Conservation (phyloP, 257 asterid genomes). For the Echites panduratus region DNA sequence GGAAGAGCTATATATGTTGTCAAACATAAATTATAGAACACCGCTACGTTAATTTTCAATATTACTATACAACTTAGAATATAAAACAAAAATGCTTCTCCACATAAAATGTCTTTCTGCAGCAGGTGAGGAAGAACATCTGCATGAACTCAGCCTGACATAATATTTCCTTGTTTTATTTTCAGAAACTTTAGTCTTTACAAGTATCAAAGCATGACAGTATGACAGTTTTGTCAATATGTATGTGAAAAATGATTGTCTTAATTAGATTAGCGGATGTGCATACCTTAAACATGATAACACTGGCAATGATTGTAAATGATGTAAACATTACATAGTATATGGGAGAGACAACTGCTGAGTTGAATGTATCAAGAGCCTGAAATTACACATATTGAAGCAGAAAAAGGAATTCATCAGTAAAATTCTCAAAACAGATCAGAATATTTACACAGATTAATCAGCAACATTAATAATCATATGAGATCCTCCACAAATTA, state of each 20-base stretch:
- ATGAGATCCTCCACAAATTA: not conserved
- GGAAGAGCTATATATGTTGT: not conserved
- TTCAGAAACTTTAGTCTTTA: not conserved
- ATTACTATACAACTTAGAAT: no score
- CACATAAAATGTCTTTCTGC: not conserved
- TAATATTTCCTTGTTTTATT: not conserved
- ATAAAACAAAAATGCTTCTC: not conserved
- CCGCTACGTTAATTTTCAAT: no score
- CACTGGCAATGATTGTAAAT: constrained; percentile 34
- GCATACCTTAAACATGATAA: constrained; percentile 37
- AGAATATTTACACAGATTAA: not conserved
- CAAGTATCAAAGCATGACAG: not conserved
- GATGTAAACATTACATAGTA: constrained; percentile 38
- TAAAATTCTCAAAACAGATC: not conserved
- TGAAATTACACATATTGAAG: constrained; percentile 16
- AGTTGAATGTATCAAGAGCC: constrained; percentile 39
- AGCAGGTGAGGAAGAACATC: not conserved
- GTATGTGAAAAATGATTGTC: not conserved
- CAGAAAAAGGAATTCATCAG: constrained; percentile 5
- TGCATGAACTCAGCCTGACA: not conserved
- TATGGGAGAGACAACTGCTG: constrained; percentile 38
- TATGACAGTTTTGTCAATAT: not conserved
- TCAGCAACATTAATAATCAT: not conserved
- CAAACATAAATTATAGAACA: not conserved
- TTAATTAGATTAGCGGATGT: not conserved